Evolutionary conservation across 495 filamentous ascomycete species (phyloP).

Genomic region (Penicillium lagena): DNA sequence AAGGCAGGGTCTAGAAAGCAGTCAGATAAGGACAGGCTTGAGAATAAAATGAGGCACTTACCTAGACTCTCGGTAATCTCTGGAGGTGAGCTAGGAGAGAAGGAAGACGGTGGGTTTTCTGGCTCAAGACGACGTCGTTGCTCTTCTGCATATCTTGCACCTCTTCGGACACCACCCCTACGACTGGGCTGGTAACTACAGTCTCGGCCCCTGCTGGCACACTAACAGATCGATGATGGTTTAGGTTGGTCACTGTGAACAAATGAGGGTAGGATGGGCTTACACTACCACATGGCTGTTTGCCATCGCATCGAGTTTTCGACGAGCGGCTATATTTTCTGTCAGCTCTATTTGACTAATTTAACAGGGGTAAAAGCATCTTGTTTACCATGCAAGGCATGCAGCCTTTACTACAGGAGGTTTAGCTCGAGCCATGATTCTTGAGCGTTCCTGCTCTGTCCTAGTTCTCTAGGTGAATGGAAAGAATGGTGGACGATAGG

Average conservation of each 20-base stretch:
- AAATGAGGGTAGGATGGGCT: slow-evolving; percentile 1
- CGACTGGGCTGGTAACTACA: slow-evolving; percentile 45
- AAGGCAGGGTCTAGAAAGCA: slow-evolving; percentile 6
- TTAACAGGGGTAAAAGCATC: not conserved
- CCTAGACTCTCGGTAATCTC: slow-evolving; percentile 7
- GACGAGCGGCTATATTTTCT: slow-evolving; percentile 35
- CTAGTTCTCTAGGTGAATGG: no score
- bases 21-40: not conserved
- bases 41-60: not conserved
- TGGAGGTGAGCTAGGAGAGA: not conserved
- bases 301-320: slow-evolving; percentile 46
- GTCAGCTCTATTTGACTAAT: slow-evolving; percentile 6
- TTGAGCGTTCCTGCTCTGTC: no score
- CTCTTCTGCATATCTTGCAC: slow-evolving; percentile 10
- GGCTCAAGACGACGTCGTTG: slow-evolving; percentile 1
- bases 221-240: slow-evolving; percentile 16
- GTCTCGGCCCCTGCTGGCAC: slow-evolving; percentile 30
- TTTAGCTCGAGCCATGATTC: slow-evolving; percentile 16
- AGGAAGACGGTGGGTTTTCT: not conserved
- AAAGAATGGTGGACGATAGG: no score
- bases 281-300: slow-evolving; percentile 42
- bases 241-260: not conserved
- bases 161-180: slow-evolving; percentile 39
- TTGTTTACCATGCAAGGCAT: slow-evolving; percentile 46
- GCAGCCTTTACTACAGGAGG: slow-evolving; percentile 41